phyloP scores from a whole-genome alignment of 805 yeast genomes.

The Dipodascus geniculatus region DNA sequence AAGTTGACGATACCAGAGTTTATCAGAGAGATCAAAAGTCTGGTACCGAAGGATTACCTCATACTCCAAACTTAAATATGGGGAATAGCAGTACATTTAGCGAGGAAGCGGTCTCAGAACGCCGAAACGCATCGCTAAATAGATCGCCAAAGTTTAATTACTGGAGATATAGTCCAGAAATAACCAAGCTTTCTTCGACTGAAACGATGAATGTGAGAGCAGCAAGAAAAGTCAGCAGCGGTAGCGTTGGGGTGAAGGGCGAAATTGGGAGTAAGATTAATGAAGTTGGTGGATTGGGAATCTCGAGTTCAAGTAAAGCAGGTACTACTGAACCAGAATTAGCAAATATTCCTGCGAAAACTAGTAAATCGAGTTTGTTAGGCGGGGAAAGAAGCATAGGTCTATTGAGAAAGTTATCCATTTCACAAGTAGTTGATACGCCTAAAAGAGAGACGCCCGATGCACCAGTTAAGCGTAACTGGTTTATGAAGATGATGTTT shows the following conservation, averaged over 20 bases:
- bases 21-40: too few relatives aligned
- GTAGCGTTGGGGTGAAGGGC: not conserved
- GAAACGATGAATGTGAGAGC: not conserved
- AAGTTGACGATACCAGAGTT: too few relatives aligned
- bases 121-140: not conserved
- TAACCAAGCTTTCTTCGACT: not conserved
- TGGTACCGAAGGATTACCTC: not conserved
- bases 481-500: constrained; percentile 25
- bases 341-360: not conserved
- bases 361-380: constrained; percentile 5
- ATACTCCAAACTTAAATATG: not conserved
- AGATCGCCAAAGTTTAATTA: not conserved
- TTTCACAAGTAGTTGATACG: constrained; percentile 4
- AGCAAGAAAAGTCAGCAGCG: not conserved
- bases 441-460: constrained; percentile 8
- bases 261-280: not conserved
- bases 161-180: constrained; percentile 1
- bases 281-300: not conserved
- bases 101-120: not conserved
- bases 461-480: constrained; percentile 21
- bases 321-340: not conserved
- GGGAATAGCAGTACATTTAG: not conserved
- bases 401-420: not conserved
- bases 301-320: not conserved
- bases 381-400: not conserved